Base-by-base conservation (phyloP, 2,329 filamentous ascomycete genomes). In the Grosmannia penicillata region DNA sequence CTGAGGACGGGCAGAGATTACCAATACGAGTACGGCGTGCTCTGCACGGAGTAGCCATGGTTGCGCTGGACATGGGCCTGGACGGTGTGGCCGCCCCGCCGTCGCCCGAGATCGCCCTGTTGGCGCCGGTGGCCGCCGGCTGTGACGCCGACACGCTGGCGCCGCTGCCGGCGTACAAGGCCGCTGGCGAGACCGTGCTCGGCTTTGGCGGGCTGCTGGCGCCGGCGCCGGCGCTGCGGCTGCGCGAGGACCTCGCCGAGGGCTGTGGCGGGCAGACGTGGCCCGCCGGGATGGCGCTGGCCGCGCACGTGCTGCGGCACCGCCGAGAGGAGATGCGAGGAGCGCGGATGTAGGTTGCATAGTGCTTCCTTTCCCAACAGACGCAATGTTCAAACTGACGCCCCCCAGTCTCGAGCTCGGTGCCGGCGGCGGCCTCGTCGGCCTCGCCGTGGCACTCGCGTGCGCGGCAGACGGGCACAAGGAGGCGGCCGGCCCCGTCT, bases 241-340 rank as follows among this genome's bases (percentile, higher is more conserved):
- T 96, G 14, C 81, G 83, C 51, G 86, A 95, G 57, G 87, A 96
- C 57, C 70, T 94, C 34, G 75, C 73, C 41, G 75, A 82, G 45
- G 91, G 91, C 43, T 96, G 91, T 57, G 91, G 91, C 35, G 91
- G 91, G 3, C 83, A 93, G 59, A 70, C 93, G 10, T 96, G 91
- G 91, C 89, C 87, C 4, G 89, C 89, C 1, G 91, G 91, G 10
- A 82, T 93, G 75, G 73, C 91, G 14, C 66, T 98, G 38, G 73
- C 82, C 17, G 84, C 80, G 57, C 93, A 96, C 55, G 72, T 96
- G 69, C 66, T 96, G 42, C 72, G 78, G 37, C 78, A 78, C 52
- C 81, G 83, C 49, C 64, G 63, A 45, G 60, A 70, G n/a, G 62
- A 72, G 47, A 57, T 93, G 45, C 59, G 58, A 41, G 63, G 71